phyloP scores from a whole-genome alignment of 176 grass and related monocot species.

The Oryza brachyantha region DNA sequence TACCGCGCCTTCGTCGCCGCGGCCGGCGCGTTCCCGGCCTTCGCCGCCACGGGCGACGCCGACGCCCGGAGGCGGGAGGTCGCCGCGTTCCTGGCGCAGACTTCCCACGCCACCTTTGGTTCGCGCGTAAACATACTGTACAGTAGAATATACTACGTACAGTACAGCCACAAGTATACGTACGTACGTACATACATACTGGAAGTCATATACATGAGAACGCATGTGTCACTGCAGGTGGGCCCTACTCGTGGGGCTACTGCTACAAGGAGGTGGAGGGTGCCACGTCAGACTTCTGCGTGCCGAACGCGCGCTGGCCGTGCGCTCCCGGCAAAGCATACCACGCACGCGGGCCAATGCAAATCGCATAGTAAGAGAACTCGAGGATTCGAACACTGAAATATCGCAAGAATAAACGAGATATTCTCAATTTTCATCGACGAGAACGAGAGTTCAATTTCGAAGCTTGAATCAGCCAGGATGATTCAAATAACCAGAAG shows the following conservation, averaged over 20 bases:
- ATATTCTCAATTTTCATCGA: too few species aligned
- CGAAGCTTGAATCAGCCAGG: neutral
- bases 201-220: neutral
- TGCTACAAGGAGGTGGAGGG: slow-evolving; percentile 10
- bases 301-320: slow-evolving; percentile 14
- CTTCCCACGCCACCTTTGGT: neutral
- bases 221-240: slow-evolving; percentile 12
- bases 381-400: too few species aligned
- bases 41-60: neutral
- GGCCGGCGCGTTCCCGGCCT: neutral
- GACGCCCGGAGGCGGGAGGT: neutral
- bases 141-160: too few species aligned
- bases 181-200: neutral
- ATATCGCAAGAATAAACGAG: too few species aligned
- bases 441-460: neutral
- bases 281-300: neutral
- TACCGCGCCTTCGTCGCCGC: neutral
- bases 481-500: neutral
- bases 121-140: too few species aligned
- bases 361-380: slow-evolving; percentile 25
- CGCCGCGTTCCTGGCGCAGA: neutral
- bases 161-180: too few species aligned
- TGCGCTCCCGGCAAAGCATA: slow-evolving; percentile 19
- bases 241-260: slow-evolving; percentile 31
- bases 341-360: slow-evolving; percentile 23